phyloP scores from a whole-genome alignment of 805 yeast species.

The Ogataea pini region DNA sequence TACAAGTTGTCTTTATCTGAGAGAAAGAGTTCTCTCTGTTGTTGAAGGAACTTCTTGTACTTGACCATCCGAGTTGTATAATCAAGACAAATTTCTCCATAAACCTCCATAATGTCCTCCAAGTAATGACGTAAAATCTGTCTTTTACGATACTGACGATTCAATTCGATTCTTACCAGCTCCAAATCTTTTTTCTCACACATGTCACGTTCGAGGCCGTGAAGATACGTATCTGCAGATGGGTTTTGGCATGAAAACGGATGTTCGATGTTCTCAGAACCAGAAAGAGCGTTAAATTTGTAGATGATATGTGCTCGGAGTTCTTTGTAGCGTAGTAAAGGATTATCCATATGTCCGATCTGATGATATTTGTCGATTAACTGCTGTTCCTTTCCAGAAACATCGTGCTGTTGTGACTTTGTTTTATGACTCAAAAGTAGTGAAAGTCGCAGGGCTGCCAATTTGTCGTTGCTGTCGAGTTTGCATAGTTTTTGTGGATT shows the following conservation, averaged over 20 bases:
- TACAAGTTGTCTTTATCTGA: slow-evolving; percentile 29
- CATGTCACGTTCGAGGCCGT: slow-evolving; percentile 33
- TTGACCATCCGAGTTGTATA: slow-evolving; percentile 33
- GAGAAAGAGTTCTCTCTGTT: slow-evolving; percentile 30
- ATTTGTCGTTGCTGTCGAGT: slow-evolving; percentile 11
- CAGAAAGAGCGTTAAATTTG: slow-evolving; percentile 15
- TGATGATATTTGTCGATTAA: neutral
- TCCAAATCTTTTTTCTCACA: slow-evolving; percentile 37
- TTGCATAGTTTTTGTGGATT: neutral
- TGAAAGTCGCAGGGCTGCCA: slow-evolving; percentile 17
- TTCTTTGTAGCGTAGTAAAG: slow-evolving; percentile 8
- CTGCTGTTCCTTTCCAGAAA: neutral
- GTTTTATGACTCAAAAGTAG: slow-evolving; percentile 7
- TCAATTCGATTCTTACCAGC: slow-evolving; percentile 28
- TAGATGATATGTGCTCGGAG: slow-evolving; percentile 12
- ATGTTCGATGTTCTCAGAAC: slow-evolving; percentile 9
- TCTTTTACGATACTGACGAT: slow-evolving; percentile 29
- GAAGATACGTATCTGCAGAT: slow-evolving; percentile 11
- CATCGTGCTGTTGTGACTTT: neutral
- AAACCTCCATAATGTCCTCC: slow-evolving; percentile 28
- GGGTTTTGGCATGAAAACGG: slow-evolving; percentile 14
- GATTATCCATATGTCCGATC: slow-evolving; percentile 6
- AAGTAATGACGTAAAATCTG: slow-evolving; percentile 29
- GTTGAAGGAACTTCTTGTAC: slow-evolving; percentile 35
- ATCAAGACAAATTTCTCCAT: slow-evolving; percentile 29